Evolutionary conservation across 805 yeast genomes (phyloP), one percentile per base, ranked within the genome.

Genomic region (Grigorovia transvaalensis): DNA sequence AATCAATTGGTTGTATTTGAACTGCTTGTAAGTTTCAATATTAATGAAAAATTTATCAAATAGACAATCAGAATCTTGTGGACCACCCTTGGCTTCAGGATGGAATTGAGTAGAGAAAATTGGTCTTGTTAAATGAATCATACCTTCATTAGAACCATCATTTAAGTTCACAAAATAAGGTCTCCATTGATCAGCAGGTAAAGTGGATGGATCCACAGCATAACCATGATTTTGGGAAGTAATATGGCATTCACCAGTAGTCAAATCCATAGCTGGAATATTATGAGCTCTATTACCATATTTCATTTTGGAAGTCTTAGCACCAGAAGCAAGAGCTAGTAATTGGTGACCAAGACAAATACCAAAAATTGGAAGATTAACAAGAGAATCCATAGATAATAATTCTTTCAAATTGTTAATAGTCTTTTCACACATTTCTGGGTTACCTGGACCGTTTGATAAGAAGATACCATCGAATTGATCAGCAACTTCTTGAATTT

Each of bases 31-130:
- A 47, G 71, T 71, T 47, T 73, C 75, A 57, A 93, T 83, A 63
- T 84, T 76, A 42, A 74, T 78, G 61, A 93, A 82, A 72, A 87
- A 93, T 70, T 82, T 88, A 75, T 93, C 98, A 61, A 93, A 93
- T 69, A 93, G 75, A 72, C 81, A 88, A 2, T 88, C 79, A 13
- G 96, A 86, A 71, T 93, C 99, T 63, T 85, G 77, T 53, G 99
- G 99, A 60, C 99, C 99, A 62, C 99, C 98, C 74, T 89, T 91
- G 53, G 99, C 98, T 72, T 93, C 99, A 48, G 99, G 99, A 69
- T 93, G 99, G 79, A 93, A 93, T 71, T 93, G 99, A 2, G 96
- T 88, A 42, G 96, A 88, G 73, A 91, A 93, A 51, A 91, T 86
- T 50, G 99, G 99, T 68, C 80, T 84, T 43, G 80, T 66, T 52